phyloP scores from a whole-genome alignment of 495 filamentous ascomycete genomes.

The Xylaria palmicola region DNA sequence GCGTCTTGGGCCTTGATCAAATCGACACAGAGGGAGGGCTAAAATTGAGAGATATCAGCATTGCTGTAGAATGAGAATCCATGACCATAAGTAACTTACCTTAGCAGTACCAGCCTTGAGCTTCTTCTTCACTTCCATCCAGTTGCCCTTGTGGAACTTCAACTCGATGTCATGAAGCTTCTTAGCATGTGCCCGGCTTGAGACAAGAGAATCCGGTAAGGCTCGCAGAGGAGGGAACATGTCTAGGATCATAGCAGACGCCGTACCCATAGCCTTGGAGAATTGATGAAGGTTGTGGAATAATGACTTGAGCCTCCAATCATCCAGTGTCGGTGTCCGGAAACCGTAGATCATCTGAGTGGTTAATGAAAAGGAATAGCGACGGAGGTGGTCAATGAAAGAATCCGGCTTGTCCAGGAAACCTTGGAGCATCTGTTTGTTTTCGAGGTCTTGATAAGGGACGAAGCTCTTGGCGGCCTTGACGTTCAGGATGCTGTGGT shows the following conservation, averaged over 20 bases:
- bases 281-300: constrained; percentile 54
- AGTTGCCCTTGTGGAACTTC: constrained; percentile 39
- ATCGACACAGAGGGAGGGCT: constrained; percentile 43
- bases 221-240: constrained; percentile 40
- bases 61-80: not conserved
- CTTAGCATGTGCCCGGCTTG: constrained; percentile 25
- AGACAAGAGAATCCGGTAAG: constrained; percentile 40
- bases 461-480: constrained; percentile 37
- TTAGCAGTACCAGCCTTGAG: constrained; percentile 32
- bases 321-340: constrained; percentile 48
- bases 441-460: constrained; percentile 54
- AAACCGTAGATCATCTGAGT: constrained; percentile 57
- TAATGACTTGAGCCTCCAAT: constrained; percentile 50
- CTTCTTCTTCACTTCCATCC: constrained; percentile 39
- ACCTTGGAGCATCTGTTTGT: constrained; percentile 49
- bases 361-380: constrained; percentile 54
- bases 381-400: constrained; percentile 50
- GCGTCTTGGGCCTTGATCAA: constrained; percentile 37
- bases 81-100: constrained; percentile 18
- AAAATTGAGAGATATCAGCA: not conserved
- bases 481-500: constrained; percentile 50
- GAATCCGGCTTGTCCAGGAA: constrained; percentile 38
- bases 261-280: constrained; percentile 46
- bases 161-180: constrained; percentile 30
- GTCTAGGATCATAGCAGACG: constrained; percentile 39